Conservation (phyloP, 78 protist genomes). For the Dictyostelium firmibasis region DNA sequence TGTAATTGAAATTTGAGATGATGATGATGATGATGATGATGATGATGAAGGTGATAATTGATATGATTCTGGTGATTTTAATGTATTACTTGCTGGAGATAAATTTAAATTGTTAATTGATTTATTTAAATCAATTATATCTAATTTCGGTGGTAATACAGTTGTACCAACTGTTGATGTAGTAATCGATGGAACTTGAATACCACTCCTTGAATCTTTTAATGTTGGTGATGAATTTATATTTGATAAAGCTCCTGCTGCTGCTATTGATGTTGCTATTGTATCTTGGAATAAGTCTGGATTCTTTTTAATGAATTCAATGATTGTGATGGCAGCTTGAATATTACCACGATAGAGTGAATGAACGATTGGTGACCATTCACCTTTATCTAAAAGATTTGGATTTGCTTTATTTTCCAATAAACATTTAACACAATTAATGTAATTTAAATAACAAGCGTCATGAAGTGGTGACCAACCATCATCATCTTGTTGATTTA, state of each 20-base stretch:
- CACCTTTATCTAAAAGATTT: conserved; percentile 53
- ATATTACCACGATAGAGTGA: conserved; percentile 70
- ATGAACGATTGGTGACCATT: conserved; percentile 70
- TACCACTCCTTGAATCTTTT: conserved; percentile 27
- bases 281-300: neutral
- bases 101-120: neutral
- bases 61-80: neutral
- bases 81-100: neutral
- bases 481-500: conserved; percentile 65
- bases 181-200: neutral
- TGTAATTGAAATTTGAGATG: neutral
- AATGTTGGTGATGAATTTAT: neutral
- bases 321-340: conserved; percentile 20
- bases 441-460: conserved; percentile 33
- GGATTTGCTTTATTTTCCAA: conserved; percentile 44
- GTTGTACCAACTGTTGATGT: neutral
- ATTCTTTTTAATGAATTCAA: conserved; percentile 42
- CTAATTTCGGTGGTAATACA: neutral
- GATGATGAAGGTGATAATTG: neutral
- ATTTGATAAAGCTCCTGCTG: neutral
- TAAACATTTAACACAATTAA: conserved; percentile 16
- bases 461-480: conserved; percentile 71
- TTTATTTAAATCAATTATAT: neutral
- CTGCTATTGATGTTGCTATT: neutral
- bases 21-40: neutral